Percentiles rank a stretch among this genome's conserved stretches.
Evolutionary conservation across 129 eudicot species (phyloP).

Genomic region (Tagetes patula): DNA sequence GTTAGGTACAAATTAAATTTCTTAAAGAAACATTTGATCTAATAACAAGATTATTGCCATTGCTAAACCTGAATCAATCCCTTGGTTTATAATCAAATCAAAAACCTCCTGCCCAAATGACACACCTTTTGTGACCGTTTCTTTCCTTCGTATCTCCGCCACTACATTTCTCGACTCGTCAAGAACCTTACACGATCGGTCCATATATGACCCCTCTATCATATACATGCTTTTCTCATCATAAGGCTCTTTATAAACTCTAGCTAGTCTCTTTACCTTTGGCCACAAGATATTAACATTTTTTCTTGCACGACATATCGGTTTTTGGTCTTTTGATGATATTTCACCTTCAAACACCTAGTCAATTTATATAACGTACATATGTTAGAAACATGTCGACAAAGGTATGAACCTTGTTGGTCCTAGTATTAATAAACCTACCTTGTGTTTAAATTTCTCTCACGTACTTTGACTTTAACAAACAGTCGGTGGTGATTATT

Average conservation of each 20-base stretch:
- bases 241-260: conserved; percentile 39
- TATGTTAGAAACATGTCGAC: not conserved
- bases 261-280: conserved; percentile 54
- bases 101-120: conserved; percentile 81
- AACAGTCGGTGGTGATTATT: not conserved
- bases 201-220: conserved; percentile 77
- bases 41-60: conserved; percentile 75
- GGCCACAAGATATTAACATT: conserved; percentile 34
- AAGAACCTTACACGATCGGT: conserved; percentile 65
- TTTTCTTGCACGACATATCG: conserved; percentile 54
- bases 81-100: conserved; percentile 51
- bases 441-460: not conserved
- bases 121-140: conserved; percentile 42
- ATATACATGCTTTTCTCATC: conserved; percentile 40
- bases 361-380: not conserved
- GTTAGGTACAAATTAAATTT: too few species aligned
- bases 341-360: conserved; percentile 65
- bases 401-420: not conserved
- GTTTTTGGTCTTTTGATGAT: conserved; percentile 38
- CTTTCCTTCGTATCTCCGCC: conserved; percentile 78
- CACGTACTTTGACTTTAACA: not conserved
- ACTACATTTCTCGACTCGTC: conserved; percentile 60
- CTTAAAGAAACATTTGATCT: conserved; percentile 77
- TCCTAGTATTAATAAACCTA: too few species aligned
- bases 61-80: conserved; percentile 59